Evolutionary conservation across 2,329 filamentous ascomycete genomes (phyloP).

Genomic region (Trichoderma atroviride): DNA sequence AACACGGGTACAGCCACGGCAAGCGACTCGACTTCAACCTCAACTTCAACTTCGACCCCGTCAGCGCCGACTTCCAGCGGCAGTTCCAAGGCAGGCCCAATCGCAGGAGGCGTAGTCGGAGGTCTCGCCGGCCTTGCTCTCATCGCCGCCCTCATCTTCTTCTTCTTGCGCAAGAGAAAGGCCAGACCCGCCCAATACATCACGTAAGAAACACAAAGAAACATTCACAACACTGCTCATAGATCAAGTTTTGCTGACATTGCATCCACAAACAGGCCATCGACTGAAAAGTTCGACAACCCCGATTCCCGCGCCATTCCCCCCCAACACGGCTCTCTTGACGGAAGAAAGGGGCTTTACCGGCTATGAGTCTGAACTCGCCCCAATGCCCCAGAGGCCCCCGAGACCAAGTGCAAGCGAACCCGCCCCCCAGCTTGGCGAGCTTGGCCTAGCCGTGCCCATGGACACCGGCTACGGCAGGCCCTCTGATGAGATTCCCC

Average conservation of each 20-base stretch:
- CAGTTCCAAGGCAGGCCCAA: slow-evolving; percentile 48
- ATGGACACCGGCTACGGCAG: not conserved
- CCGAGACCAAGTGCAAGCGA: slow-evolving; percentile 14
- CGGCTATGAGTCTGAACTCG: slow-evolving; percentile 5
- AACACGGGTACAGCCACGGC: slow-evolving; percentile 16
- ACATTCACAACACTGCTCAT: not conserved
- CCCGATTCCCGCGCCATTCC: not conserved
- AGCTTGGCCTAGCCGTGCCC: slow-evolving; percentile 14
- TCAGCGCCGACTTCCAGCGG: slow-evolving; percentile 37
- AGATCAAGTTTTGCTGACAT: slow-evolving; percentile 30
- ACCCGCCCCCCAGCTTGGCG: slow-evolving; percentile 12
- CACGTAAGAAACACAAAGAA: slow-evolving; percentile 38
- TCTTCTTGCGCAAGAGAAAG: slow-evolving; percentile 48
- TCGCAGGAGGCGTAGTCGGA: slow-evolving; percentile 58
- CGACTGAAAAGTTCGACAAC: slow-evolving; percentile 15
- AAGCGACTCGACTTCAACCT: slow-evolving; percentile 12
- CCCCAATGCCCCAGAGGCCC: not conserved
- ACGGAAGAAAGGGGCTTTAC: not conserved
- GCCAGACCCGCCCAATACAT: slow-evolving; percentile 38
- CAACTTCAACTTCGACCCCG: slow-evolving; percentile 30
- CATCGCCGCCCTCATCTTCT: slow-evolving; percentile 47
- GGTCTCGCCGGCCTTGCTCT: slow-evolving; percentile 51
- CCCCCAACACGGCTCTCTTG: not conserved
- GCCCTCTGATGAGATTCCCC: slow-evolving; percentile 26
- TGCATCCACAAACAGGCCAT: slow-evolving; percentile 33